Evolutionary conservation across 2,329 filamentous ascomycete genomes (phyloP), one percentile per base, ranked within the genome.

Genomic region (Pseudocercospora fuligena): DNA sequence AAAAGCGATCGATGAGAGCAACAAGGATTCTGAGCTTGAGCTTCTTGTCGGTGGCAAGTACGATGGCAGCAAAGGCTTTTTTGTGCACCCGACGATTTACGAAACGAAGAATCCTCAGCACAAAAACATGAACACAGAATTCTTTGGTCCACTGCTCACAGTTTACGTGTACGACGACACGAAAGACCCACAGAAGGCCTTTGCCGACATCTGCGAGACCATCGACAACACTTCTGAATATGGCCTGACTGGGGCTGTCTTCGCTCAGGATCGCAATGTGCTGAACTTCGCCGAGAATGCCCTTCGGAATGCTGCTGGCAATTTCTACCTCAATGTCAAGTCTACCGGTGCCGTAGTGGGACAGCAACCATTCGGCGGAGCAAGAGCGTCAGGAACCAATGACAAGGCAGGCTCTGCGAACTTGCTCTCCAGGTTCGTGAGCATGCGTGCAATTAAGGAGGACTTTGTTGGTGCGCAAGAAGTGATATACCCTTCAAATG

Each of bases 251-350:
- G 92, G 92, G 11, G 86, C 90, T 66, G 83, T 94, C 63, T 94
- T 94, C 78, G 90, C 92, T 9, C 80, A 84, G 64, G 90, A 93
- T 78, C 83, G 92, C 47, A 80, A 84, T 56, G 89, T 85, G 14
- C 81, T 93, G 66, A 85, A 89, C 25, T 84, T 84, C 64, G 92
- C 91, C 0, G 91, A 93, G 78, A 87, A 93, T 72, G 86, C 84
- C 67, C 83, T 94, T 61, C 84, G 90, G 70, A 88, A 93, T 76
- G 83, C 89, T 0, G 91, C 92, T 0, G 92, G 92, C 49, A 94
- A 94, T 83, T 94, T 94, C 78, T 94, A 94, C 82, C 85, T 94
- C 80, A 94, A 94, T 82, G 91, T 89, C 83, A 94, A 94, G 86
- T 90, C 82, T 67, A 87, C 85, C 2, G 85, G 82, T 60, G 77